Evolutionary conservation across 208 protist genomes (phyloP).

Genomic region (Crithidia thermophila): DNA sequence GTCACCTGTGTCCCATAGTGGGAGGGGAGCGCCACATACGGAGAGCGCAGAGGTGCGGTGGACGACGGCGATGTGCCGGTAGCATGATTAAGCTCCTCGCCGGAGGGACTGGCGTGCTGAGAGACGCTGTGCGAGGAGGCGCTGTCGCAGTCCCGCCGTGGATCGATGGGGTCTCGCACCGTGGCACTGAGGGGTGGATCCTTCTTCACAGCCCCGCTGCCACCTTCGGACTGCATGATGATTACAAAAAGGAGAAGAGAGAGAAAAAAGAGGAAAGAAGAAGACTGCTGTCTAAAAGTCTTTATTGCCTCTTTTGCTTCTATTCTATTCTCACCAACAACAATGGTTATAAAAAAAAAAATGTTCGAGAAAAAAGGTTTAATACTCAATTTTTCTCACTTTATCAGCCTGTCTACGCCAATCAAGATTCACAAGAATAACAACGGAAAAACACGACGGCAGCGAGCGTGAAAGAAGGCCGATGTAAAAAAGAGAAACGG

Average conservation of each 20-base stretch:
- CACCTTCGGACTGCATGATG: conserved; percentile 6
- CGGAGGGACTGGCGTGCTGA: neutral
- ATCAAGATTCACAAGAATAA: neutral
- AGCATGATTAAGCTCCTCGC: conserved; percentile 17
- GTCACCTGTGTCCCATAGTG: neutral
- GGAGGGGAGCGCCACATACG: neutral
- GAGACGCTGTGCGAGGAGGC: neutral
- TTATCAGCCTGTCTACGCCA: too few species aligned
- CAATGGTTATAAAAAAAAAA: neutral
- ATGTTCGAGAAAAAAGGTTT: too few species aligned
- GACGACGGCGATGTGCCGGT: neutral
- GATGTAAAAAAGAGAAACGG: neutral
- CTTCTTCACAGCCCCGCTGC: neutral
- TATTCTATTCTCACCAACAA: neutral
- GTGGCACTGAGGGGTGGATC: neutral
- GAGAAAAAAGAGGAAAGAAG: neutral
- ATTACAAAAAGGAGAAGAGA: neutral
- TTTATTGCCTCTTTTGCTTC: too few species aligned
- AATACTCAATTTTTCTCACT: too few species aligned
- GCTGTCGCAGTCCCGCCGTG: neutral
- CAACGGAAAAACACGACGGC: neutral
- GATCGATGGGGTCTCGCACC: conserved; percentile 11
- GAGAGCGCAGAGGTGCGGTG: neutral
- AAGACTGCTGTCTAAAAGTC: too few species aligned
- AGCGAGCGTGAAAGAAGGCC: neutral